Evolutionary conservation across 2,329 filamentous ascomycete genomes (phyloP).

Genomic region (Fusarium temperatum): DNA sequence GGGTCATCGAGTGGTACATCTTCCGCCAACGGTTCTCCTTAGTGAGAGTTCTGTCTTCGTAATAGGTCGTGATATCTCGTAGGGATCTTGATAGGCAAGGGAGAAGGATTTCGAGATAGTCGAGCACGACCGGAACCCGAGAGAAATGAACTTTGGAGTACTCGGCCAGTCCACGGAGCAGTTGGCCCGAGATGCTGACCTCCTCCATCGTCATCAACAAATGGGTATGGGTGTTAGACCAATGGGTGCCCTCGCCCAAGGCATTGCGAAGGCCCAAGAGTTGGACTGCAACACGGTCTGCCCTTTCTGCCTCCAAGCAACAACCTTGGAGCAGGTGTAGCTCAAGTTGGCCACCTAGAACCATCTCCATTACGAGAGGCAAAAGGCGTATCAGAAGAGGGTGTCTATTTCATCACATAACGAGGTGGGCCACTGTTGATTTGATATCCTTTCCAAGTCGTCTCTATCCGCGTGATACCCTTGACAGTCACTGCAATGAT

Average conservation of each 20-base stretch:
- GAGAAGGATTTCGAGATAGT: conserved; percentile 65
- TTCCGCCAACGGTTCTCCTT: conserved; percentile 64
- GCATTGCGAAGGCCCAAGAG: conserved; percentile 60
- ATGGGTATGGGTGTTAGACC: conserved; percentile 48
- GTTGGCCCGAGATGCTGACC: conserved; percentile 53
- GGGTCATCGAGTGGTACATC: conserved; percentile 66
- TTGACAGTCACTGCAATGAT: conserved; percentile 5
- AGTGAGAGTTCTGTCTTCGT: conserved; percentile 59
- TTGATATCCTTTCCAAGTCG: neutral
- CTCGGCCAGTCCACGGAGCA: conserved; percentile 65
- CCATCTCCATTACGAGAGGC: conserved; percentile 44
- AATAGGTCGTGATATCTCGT: conserved; percentile 60
- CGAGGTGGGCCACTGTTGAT: conserved; percentile 8
- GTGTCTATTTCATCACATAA: conserved; percentile 35
- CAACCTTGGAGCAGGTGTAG: conserved; percentile 60
- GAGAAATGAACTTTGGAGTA: conserved; percentile 60
- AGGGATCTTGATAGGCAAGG: conserved; percentile 64
- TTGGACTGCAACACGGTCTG: conserved; percentile 56
- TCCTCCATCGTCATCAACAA: conserved; percentile 59
- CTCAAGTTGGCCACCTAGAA: conserved; percentile 43
- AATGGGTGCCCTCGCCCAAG: conserved; percentile 54
- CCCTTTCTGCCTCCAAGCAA: conserved; percentile 63
- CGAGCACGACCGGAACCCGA: conserved; percentile 60
- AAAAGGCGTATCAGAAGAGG: conserved; percentile 10
- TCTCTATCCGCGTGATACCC: neutral